Evolutionary conservation across 352 stramenopile species (phyloP), one percentile per base, ranked within the genome.

Genomic region (Globisporangium middletonii): DNA sequence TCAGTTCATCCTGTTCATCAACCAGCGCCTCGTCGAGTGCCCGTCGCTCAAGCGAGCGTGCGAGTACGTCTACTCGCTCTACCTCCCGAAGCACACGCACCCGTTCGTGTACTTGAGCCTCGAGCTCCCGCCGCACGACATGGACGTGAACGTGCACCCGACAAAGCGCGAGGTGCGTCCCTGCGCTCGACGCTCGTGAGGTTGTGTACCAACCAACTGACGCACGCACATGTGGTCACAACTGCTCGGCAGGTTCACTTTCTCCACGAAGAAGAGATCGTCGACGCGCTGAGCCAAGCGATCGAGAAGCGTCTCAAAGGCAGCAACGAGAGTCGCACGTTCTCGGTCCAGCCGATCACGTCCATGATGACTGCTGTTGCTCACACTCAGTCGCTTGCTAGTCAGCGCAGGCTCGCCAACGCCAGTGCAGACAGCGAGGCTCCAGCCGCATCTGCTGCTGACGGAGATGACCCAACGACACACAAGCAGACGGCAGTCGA

Each of bases 71-170:
- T 99, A 99, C 75, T 79, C 77, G 44, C 76, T 97, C 35, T 97
- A 98, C 66, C 63, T 98, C 28, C 94, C 94, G 6, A 98, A 97
- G 69, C 84, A 90, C 63, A 91, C 76, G 3, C 95, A 98, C 64
- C 95, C 96, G n/a, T 98, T 99, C 71, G 70, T 99, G 37, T 99
- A 98, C 76, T 69, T 99, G n/a, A 89, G 83, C n/a, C 72, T 99
- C 33, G 70, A 92, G 50, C 83, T 99, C 23, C 96, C 96, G 3
- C 73, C 89, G 7, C 69, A 77, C 27, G 92, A 98, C 62, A 74
- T 99, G 2, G 97, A 99, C 74, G 97, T 99, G 23, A 99, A 99
- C 67, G 94, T 99, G 2, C 97, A 99, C 69, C 97, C 97, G 15
- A 99, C 96, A 16, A 99, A 99, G 77, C 75, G 83, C 71, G 96